Evolutionary conservation across 805 yeast species (phyloP).

Genomic region (Hanseniaspora pseudoguilliermondii): DNA sequence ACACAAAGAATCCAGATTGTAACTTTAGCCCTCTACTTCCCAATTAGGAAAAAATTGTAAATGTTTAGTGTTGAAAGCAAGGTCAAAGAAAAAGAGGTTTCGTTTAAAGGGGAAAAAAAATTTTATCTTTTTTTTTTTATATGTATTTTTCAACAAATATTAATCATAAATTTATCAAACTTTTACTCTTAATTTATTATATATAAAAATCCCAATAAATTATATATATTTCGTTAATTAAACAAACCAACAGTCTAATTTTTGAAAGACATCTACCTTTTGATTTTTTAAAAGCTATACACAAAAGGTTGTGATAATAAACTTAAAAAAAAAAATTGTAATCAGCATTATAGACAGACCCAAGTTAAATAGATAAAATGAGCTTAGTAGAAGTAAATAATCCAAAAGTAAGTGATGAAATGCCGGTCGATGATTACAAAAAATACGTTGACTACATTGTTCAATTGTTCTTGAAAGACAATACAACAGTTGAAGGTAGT

Average conservation of each 20-base stretch:
- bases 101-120: conserved; percentile 16
- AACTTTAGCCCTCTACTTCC: neutral
- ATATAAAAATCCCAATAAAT: too few relatives aligned
- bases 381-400: neutral
- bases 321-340: too few relatives aligned
- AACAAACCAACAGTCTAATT: too few relatives aligned
- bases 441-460: conserved; percentile 4
- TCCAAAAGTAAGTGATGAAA: neutral
- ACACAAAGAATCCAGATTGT: neutral
- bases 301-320: too few relatives aligned
- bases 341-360: neutral
- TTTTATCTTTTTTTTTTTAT: neutral
- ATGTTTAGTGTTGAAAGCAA: too few relatives aligned
- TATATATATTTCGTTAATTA: too few relatives aligned
- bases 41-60: neutral
- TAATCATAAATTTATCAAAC: too few relatives aligned
- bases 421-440: neutral
- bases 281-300: too few relatives aligned
- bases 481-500: conserved; percentile 3
- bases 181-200: too few relatives aligned
- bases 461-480: conserved; percentile 1
- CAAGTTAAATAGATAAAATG: neutral
- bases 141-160: neutral
- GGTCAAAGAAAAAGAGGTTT: neutral
- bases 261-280: too few relatives aligned